Evolutionary conservation across 1,284 basidiomycete species (phyloP), one percentile per base, ranked within the genome.

Genomic region (Microbotryomycetes sp.): DNA sequence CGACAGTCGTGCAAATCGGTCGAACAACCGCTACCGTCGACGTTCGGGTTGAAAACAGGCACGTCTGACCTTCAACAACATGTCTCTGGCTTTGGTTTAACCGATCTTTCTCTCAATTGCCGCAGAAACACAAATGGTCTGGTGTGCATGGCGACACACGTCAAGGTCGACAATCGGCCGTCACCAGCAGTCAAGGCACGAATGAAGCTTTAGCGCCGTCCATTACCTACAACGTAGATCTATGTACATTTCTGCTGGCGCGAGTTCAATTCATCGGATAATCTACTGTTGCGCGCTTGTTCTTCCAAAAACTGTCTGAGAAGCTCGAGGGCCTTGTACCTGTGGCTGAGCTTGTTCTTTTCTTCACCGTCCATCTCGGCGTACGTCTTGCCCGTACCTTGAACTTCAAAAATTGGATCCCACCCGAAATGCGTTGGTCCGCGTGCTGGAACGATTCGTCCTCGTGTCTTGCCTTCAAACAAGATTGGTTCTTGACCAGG

Each of bases 391-490:
- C 84, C 83, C 15, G 82, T 85, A 16, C 81, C 85, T 52, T 84
- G 81, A 29, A 76, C 73, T 75, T 94, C 84, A 73, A 98, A 96
- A 5, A 91, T 79, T 0, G 92, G 82, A 76, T 97, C 92, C 96
- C 94, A 97, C 18, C 68, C 70, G 53, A 70, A 72, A 45, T 67
- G 54, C 23, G 54, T 78, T 0, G 85, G 82, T 0, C 94, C 94
- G 52, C 93, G 79, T 0, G 93, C 82, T 26, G 84, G 84, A 0
- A 98, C 96, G 56, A 98, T 93, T 24, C 77, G 80, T 1, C 94
- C 94, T 50, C 89, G 83, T 1, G 92, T 97, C 23, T 81, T 80
- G 0, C 94, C 94, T 73, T 97, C 92, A 66, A 98, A 97, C n/a
- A 97, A 75, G 55, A 91, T 70, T 1, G 88, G 85, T 57, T 89